phyloP scores from a whole-genome alignment of 768 basidiomycete species.

The Suillus alpinus region DNA sequence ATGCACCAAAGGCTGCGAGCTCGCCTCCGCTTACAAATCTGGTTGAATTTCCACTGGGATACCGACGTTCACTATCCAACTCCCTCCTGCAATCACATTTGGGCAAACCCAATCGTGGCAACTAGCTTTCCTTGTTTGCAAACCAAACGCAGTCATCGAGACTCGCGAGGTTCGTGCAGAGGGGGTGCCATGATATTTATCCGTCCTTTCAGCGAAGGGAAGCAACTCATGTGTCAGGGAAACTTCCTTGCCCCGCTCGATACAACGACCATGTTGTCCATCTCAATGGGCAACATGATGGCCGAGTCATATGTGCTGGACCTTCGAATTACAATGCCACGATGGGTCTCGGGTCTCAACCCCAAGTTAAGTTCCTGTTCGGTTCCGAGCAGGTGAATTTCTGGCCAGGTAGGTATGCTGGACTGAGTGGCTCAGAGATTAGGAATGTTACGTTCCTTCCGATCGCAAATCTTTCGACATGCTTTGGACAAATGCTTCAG shows the following conservation, averaged over 20 bases:
- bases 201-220: constrained; percentile 13
- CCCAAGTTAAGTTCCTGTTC: constrained; percentile 17
- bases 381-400: constrained; percentile 13
- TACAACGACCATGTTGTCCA: constrained; percentile 22
- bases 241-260: constrained; percentile 22
- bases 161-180: constrained; percentile 26
- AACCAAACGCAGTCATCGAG: constrained; percentile 22
- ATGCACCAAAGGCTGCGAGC: constrained; percentile 22
- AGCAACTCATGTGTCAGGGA: constrained; percentile 16
- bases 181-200: constrained; percentile 17
- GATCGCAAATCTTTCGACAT: too few relatives aligned
- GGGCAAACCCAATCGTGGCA: constrained; percentile 15
- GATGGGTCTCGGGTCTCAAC: not conserved
- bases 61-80: constrained; percentile 10
- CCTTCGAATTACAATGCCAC: not conserved
- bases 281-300: constrained; percentile 16
- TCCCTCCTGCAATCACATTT: not conserved
- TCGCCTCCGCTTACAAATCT: too few relatives aligned
- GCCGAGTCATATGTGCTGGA: constrained; percentile 4
- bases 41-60: constrained; percentile 17
- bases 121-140: constrained; percentile 19
- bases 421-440: not conserved
- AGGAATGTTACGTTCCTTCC: not conserved
- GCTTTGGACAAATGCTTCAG: too few relatives aligned
- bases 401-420: too few relatives aligned